A percentile compares a stretch with the other conserved stretches of the same genome.
These are phyloP conservation scores for Coemansia sp. DNA, from an alignment of 192 early-diverging fungal genomes.

Conservation along the genomic window DNA sequence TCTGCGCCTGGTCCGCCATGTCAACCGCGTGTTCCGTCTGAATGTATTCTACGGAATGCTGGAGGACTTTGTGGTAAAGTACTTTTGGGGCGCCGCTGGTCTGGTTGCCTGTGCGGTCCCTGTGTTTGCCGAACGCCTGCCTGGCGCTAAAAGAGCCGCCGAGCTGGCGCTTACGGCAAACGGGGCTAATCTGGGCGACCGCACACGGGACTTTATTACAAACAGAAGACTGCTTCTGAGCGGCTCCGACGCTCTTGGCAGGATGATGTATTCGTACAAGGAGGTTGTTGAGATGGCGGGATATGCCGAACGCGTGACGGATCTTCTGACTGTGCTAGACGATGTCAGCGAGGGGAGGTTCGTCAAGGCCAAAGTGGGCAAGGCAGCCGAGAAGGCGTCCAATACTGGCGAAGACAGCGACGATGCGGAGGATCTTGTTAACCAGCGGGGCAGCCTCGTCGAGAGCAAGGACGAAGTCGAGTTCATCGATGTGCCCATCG, in stretches of 20 bases:
- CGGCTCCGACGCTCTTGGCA: conserved; percentile 76
- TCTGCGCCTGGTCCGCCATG: conserved; percentile 76
- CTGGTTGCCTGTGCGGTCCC: conserved; percentile 83
- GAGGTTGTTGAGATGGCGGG: conserved; percentile 95
- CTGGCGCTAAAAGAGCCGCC: conserved; percentile 19
- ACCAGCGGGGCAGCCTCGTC: conserved; percentile 67
- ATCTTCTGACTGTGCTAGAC: conserved; percentile 82
- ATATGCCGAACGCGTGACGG: conserved; percentile 86
- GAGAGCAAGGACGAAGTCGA: conserved; percentile 74
- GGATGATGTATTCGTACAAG: conserved; percentile 92
- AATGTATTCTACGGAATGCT: conserved; percentile 92
- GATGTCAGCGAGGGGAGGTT: conserved; percentile 82
- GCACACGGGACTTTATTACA: conserved; percentile 67
- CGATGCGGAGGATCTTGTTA: conserved; percentile 43
- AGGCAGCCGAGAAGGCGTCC: conserved; percentile 20
- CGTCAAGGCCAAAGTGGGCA: conserved; percentile 63
- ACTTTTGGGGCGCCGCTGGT: conserved; percentile 95
- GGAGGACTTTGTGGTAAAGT: conserved; percentile 98
- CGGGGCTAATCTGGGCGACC: conserved; percentile 28
- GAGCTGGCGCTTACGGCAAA: conserved; percentile 1
- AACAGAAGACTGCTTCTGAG: conserved; percentile 75
- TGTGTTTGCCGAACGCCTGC: conserved; percentile 67
- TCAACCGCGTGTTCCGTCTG: conserved; percentile 81
- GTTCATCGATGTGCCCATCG: conserved; percentile 89
- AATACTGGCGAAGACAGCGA: neutral